Percentiles rank a stretch among this genome's conserved stretches.
Conservation (phyloP, 176 grass and related monocot species). For the Oryza glumipatula region DNA sequence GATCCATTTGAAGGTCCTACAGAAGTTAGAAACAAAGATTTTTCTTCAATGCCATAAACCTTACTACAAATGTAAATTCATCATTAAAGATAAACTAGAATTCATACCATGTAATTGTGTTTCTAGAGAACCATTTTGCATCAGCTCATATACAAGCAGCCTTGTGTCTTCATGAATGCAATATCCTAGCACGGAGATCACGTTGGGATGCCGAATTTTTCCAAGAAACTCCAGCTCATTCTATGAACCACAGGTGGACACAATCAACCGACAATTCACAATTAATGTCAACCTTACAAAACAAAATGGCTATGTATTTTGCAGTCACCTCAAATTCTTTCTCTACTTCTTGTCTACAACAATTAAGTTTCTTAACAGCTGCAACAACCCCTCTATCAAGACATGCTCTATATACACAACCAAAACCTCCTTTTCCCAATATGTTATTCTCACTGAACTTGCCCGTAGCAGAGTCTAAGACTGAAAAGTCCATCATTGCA, state of each 20-base stretch:
- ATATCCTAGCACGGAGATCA: conserved; percentile 71
- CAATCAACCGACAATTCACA: conserved; percentile 2
- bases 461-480: conserved; percentile 59
- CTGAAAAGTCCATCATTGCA: conserved; percentile 63
- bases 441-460: conserved; percentile 70
- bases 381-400: conserved; percentile 56
- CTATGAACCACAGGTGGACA: conserved; percentile 35
- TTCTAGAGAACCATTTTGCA: conserved; percentile 84
- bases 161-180: conserved; percentile 59
- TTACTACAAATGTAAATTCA: conserved; percentile 2
- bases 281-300: background rate
- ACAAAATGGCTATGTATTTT: background rate
- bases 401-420: conserved; percentile 66
- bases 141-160: conserved; percentile 71
- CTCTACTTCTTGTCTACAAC: conserved; percentile 50
- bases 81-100: conserved; percentile 2
- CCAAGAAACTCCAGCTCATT: conserved; percentile 75
- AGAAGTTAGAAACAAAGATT: conserved; percentile 21
- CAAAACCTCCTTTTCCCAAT: conserved; percentile 76
- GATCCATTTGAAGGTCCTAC: conserved; percentile 69
- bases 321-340: conserved; percentile 74
- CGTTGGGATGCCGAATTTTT: conserved; percentile 78
- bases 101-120: conserved; percentile 67
- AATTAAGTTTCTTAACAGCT: conserved; percentile 69
- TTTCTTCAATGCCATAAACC: background rate